Evolutionary conservation across 805 yeast species (phyloP).

Genomic region (Metschnikowia cerradonensis): DNA sequence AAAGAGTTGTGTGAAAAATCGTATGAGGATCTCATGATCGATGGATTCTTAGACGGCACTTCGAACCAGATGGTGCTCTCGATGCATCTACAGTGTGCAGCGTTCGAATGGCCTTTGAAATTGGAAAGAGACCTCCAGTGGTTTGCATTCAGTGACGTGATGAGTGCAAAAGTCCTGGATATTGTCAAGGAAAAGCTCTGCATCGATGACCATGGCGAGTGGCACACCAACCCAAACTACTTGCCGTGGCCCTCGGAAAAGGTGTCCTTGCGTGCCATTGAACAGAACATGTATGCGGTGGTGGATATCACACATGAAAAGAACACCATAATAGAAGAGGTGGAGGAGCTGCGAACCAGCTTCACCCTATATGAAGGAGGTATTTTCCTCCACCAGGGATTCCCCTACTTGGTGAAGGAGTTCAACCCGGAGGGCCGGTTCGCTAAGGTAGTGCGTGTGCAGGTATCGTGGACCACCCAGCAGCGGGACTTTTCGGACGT

Average conservation of each 20-base stretch:
- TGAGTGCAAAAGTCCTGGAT: conserved; percentile 19
- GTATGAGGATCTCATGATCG: conserved; percentile 42
- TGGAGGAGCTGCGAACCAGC: conserved; percentile 83
- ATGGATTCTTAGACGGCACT: conserved; percentile 30
- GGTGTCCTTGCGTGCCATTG: conserved; percentile 79
- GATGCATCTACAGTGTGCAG: conserved; percentile 92
- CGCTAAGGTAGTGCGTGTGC: conserved; percentile 84
- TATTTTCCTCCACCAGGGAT: conserved; percentile 90
- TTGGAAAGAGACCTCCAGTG: conserved; percentile 51
- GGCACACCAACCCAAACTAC: conserved; percentile 42
- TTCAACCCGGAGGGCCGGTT: conserved; percentile 72
- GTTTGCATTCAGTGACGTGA: conserved; percentile 42
- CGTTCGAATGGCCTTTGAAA: conserved; percentile 71
- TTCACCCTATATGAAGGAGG: conserved; percentile 92
- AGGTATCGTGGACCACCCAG: conserved; percentile 89
- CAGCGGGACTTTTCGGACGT: conserved; percentile 93
- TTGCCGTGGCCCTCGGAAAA: conserved; percentile 78
- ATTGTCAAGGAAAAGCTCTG: conserved; percentile 39
- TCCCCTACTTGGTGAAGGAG: conserved; percentile 80
- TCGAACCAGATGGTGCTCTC: conserved; percentile 51
- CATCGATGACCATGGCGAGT: conserved; percentile 27
- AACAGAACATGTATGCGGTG: conserved; percentile 79
- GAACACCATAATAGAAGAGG: conserved; percentile 77
- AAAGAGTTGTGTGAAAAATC: conserved; percentile 46
- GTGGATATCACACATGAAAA: conserved; percentile 81